A percentile compares a stretch with the other conserved stretches of the same genome.
Evolutionary conservation across 176 grass and related monocot species (phyloP).

Genomic region (Coix lacrymajobi): DNA sequence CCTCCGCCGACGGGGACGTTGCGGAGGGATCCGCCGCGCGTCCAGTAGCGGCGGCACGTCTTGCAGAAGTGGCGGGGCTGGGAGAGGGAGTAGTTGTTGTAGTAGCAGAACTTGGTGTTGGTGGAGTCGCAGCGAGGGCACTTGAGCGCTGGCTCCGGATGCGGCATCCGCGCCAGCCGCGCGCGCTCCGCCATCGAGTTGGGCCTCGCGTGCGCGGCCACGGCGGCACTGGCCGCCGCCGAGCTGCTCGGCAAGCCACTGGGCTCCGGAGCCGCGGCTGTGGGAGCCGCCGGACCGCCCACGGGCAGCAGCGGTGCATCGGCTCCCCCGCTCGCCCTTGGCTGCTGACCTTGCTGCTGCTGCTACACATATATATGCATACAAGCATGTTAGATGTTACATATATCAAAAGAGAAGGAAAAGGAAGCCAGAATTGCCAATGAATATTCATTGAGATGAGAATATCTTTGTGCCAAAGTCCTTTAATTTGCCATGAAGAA

Average conservation of each 20-base stretch:
- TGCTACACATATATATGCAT: neutral
- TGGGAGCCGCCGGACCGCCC: neutral
- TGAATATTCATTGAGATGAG: constrained; percentile 64
- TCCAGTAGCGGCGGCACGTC: constrained; percentile 97
- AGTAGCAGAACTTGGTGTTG: constrained; percentile 99
- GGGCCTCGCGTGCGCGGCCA: constrained; percentile 24
- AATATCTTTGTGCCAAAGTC: constrained; percentile 50
- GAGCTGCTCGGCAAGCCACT: constrained; percentile 41
- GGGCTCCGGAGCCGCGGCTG: neutral
- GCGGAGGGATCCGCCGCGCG: constrained; percentile 78
- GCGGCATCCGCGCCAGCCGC: constrained; percentile 59
- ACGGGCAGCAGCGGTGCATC: constrained; percentile 40
- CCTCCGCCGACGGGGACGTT: constrained; percentile 88
- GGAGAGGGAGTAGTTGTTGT: constrained; percentile 89
- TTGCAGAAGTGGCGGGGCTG: constrained; percentile 99
- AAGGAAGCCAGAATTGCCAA: constrained; percentile 36
- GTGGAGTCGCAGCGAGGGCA: constrained; percentile 90
- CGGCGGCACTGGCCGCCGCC: constrained; percentile 1
- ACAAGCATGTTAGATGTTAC: neutral
- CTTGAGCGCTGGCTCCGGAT: constrained; percentile 75
- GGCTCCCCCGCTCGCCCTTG: constrained; percentile 22
- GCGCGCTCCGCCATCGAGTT: constrained; percentile 76
- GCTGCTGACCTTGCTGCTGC: constrained; percentile 53
- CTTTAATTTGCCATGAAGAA: constrained; percentile 25
- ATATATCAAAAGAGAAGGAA: constrained; percentile 34